A percentile compares a stretch with the other conserved stretches of the same genome.
These are phyloP conservation scores for Cyberlindnera petersonii DNA, from an alignment of 805 yeast species.

Conservation along the genomic window DNA sequence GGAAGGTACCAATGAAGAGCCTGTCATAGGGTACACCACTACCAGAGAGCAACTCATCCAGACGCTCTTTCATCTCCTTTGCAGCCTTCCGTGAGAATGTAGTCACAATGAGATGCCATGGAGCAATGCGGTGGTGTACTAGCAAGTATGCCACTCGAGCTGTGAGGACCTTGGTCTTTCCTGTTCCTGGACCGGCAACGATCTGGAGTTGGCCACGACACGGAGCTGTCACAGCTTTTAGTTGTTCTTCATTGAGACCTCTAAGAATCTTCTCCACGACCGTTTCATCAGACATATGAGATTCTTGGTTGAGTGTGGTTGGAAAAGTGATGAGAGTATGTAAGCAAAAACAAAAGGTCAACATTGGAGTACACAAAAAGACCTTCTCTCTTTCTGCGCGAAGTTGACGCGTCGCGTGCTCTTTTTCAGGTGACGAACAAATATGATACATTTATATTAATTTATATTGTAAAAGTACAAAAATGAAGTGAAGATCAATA, in stretches of 20 bases:
- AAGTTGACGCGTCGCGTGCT: too few species aligned
- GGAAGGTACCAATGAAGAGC: constrained; percentile 84
- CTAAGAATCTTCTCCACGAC: constrained; percentile 6
- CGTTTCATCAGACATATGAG: neutral
- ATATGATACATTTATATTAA: too few species aligned
- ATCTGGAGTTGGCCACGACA: constrained; percentile 42
- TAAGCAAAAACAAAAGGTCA: too few species aligned
- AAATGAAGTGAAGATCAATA: constrained; percentile 6
- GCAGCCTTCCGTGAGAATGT: constrained; percentile 95
- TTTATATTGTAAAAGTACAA: neutral
- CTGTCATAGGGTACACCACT: constrained; percentile 34
- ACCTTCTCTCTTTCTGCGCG: too few species aligned
- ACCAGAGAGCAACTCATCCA: constrained; percentile 35
- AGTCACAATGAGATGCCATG: constrained; percentile 71
- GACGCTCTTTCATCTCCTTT: constrained; percentile 69
- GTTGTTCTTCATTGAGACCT: constrained; percentile 40
- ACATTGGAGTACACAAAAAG: too few species aligned
- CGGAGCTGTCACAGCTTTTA: constrained; percentile 41
- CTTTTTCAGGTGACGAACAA: too few species aligned
- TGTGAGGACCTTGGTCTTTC: constrained; percentile 77
- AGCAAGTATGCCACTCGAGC: constrained; percentile 74
- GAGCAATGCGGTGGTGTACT: constrained; percentile 45
- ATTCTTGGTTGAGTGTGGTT: too few species aligned
- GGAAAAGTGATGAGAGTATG: too few species aligned
- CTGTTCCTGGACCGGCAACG: constrained; percentile 63